Base-by-base conservation (phyloP, 148 eudicot species). In the Amaranthus hypochondriacus region DNA sequence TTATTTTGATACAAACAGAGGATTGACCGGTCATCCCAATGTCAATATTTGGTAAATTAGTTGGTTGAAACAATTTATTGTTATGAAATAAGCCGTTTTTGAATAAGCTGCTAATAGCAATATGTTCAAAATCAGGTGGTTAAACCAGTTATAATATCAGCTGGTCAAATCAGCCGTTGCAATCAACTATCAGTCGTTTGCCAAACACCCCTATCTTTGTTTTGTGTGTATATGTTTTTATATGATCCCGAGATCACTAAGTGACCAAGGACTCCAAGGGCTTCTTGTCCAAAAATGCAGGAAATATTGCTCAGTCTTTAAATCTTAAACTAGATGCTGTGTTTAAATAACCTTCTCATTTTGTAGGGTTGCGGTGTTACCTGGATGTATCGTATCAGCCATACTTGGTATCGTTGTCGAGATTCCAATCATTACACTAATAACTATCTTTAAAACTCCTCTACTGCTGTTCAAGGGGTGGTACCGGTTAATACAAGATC, bases 401-500 rank as follows among this genome's bases (percentile, higher is more conserved):
- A 21, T 73, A 66, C 44, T 78, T 73, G 81, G 81, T 11, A 28
- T 78, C 46, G 9, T 73, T 46, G 81, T 78, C 39, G 67, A 78
- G 53, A 54, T 73, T 54, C 55, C 70, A 42, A 57, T 78, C 54
- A 67, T 78, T 44, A 51, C 68, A 4, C 11, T 67, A 42, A 78
- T 78, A 66, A 72, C 80, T 53, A 3, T 78, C 5, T 78, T 52
- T 61, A 78, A 78, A 66, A 21, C 76, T 46, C 80, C 80, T 5
- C 66, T 78, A 66, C 69, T 78, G 12, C 44, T 78, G 14, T 57
- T 72, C 62, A 78, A 78, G 66, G 81, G 81, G 13, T 78, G 81
- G 81, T 42, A 73, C 10, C 81, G 81, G 2, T 78, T 72, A 72
- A 73, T 67, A 78, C 81, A 78, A 67, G 81, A 78, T 66, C 72